Conservation (phyloP, 352 stramenopile species). For the Discostella stelligera region DNA sequence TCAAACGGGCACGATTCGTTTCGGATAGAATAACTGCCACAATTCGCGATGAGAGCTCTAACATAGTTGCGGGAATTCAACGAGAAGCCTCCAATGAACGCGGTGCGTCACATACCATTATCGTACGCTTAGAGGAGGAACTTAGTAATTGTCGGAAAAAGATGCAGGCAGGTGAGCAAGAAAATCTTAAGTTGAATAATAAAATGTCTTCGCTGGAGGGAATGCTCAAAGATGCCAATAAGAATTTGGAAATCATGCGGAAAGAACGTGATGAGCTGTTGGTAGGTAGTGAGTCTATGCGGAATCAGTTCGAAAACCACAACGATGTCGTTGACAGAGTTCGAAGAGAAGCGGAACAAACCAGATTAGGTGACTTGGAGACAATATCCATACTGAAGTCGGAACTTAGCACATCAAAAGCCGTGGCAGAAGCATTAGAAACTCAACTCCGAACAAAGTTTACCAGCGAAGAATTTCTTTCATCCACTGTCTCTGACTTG, state of each 20-base stretch:
- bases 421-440: constrained; percentile 63
- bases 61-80: constrained; percentile 46
- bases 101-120: constrained; percentile 57
- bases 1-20: constrained; percentile 48
- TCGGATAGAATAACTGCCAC: constrained; percentile 46
- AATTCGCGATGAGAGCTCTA: constrained; percentile 51
- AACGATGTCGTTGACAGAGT: constrained; percentile 40
- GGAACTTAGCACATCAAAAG: constrained; percentile 55
- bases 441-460: constrained; percentile 59
- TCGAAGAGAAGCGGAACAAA: constrained; percentile 30
- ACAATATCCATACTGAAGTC: constrained; percentile 54
- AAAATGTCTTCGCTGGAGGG: constrained; percentile 35
- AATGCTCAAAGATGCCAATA: constrained; percentile 43
- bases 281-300: constrained; percentile 38
- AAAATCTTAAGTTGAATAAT: constrained; percentile 38
- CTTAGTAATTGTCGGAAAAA: constrained; percentile 47
- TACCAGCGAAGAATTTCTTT: constrained; percentile 63
- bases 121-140: constrained; percentile 58
- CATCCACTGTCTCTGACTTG: constrained; percentile 49
- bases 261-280: constrained; percentile 56
- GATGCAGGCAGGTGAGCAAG: constrained; percentile 42
- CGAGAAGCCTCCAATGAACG: constrained; percentile 55
- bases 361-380: constrained; percentile 38
- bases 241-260: constrained; percentile 37
- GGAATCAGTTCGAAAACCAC: constrained; percentile 40